phyloP scores from a whole-genome alignment of 208 protist genomes.

The Lotmaria passim region DNA sequence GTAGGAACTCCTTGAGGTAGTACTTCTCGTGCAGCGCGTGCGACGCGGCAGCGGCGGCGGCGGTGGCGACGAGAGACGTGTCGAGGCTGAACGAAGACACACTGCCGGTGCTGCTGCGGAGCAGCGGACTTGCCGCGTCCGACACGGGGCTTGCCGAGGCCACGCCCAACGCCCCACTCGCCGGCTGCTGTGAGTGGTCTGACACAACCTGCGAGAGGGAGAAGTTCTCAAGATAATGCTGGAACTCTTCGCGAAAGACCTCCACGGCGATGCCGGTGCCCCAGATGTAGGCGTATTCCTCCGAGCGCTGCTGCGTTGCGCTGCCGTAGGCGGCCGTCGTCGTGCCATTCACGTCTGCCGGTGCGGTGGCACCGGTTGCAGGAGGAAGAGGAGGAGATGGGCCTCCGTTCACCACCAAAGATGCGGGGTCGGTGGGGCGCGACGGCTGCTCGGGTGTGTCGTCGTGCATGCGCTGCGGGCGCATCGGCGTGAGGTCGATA shows the following conservation, averaged over 20 bases:
- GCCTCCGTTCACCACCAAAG: too few relatives aligned
- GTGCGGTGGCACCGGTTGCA: too few relatives aligned
- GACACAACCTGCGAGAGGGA: slow-evolving; percentile 25
- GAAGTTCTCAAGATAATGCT: slow-evolving; percentile 83
- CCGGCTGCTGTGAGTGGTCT: slow-evolving; percentile 1
- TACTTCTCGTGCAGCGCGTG: slow-evolving; percentile 38
- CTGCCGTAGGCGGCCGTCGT: slow-evolving; percentile 12
- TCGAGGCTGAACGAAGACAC: slow-evolving; percentile 4
- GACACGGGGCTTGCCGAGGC: neutral
- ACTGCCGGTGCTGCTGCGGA: slow-evolving; percentile 6
- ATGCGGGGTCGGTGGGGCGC: neutral
- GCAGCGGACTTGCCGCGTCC: neutral
- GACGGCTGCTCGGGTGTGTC: slow-evolving; percentile 10
- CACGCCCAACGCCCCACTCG: neutral
- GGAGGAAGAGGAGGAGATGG: too few relatives aligned
- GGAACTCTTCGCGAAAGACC: slow-evolving; percentile 77
- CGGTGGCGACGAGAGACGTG: slow-evolving; percentile 4
- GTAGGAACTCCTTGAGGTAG: slow-evolving; percentile 77
- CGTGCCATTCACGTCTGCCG: neutral
- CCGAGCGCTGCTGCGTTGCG: slow-evolving; percentile 42
- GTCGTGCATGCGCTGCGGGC: slow-evolving; percentile 41
- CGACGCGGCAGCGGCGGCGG: slow-evolving; percentile 15
- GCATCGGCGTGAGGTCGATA: slow-evolving; percentile 64
- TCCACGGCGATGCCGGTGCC: slow-evolving; percentile 89
- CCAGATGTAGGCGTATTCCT: slow-evolving; percentile 91